Base-by-base conservation (phyloP, 1,284 basidiomycete genomes). In the Sanghuangporus baumii region DNA sequence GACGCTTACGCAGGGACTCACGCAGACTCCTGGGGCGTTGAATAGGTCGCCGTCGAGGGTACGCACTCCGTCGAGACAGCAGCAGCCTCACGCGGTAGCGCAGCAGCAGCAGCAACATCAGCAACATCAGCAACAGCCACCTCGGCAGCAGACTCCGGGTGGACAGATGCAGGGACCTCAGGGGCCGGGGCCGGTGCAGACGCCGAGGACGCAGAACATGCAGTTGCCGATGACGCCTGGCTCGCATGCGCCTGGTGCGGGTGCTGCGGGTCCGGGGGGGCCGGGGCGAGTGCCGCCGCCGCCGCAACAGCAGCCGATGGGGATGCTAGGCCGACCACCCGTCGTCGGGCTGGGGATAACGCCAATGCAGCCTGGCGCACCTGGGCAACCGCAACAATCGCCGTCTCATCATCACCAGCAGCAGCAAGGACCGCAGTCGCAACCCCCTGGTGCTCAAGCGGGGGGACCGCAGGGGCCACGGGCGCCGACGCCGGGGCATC, bases 151-250 rank as follows among this genome's bases (percentile, higher is more conserved):
- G 55, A 41, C 55, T 57, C 63, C 16, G 54, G 61, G n/a, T 62
- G 66, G 66, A 16, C 70, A 60, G 51, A 50, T 34, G 7, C 51
- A 54, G 6, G 59, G 50, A 2, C 67, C 67, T 18, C 61, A 64
- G 20, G 68, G 67, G n/a, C 46, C 18, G 34, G 75, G 74, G 4
- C 72, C 68, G 60, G 74, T 75, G 26, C 73, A 71, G 41, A 76
- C 77, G 18, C 75, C 75, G n/a, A 75, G 70, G 50, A 69, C 64
- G 34, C 67, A 69, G 55, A 68, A 74, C 36, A 65, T 71, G 7
- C 59, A 46, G 36, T 41, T 64, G 41, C 62, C 62, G 11, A 14
- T 58, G 23, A 57, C 62, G 16, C 62, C 61, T 52, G 40, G 61
- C n/a, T 63, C 51, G 18, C 40, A 31, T 48, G 55, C 38, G 43